phyloP scores from a whole-genome alignment of 108 stramenopile genomes.

The Cyclotella baltica region DNA sequence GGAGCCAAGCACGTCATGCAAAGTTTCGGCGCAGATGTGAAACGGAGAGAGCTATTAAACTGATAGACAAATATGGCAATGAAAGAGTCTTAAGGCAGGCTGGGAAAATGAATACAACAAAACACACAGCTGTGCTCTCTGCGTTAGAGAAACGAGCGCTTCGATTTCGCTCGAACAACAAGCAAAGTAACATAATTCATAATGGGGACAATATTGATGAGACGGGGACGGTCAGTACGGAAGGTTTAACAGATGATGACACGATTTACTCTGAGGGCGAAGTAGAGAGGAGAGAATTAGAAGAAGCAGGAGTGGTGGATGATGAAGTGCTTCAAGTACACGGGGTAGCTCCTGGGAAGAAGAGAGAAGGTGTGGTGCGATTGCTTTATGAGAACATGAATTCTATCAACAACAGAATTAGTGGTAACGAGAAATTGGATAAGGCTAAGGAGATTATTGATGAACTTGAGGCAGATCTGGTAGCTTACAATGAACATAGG shows the following conservation, averaged over 20 bases:
- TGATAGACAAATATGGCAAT: slow-evolving; percentile 6
- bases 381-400: not conserved
- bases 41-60: not conserved
- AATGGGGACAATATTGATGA: not conserved
- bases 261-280: not conserved
- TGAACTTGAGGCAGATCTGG: slow-evolving; percentile 16
- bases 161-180: not conserved
- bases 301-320: not conserved
- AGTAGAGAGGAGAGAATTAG: slow-evolving; percentile 1
- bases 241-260: not conserved
- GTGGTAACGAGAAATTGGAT: too few species aligned
- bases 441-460: not conserved
- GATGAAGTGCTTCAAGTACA: not conserved
- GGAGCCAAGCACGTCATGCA: not conserved
- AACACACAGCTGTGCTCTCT: not conserved
- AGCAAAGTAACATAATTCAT: not conserved
- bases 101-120: not conserved
- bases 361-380: not conserved
- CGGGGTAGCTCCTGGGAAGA: not conserved
- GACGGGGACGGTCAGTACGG: not conserved
- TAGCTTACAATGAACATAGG: slow-evolving; percentile 10
- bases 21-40: not conserved
- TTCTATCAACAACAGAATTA: not conserved
- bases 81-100: not conserved
- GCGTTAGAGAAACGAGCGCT: not conserved